These are phyloP conservation scores for Torulaspora franciscae DNA, from an alignment of 805 yeast species.

Conservation along the genomic window DNA sequence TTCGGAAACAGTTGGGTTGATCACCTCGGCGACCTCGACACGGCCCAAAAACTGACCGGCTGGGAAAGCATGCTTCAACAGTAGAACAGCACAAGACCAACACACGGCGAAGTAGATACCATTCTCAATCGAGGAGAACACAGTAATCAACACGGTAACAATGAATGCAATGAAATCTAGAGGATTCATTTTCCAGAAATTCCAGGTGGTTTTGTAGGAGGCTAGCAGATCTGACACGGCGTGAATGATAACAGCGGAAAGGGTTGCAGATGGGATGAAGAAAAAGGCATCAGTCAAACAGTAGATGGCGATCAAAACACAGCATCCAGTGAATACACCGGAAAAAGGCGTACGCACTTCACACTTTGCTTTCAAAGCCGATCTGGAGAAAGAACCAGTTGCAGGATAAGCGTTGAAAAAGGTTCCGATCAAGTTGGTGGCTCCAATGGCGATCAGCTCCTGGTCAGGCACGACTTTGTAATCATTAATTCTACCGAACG, in stretches of 20 bases:
- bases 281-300: slow-evolving; percentile 77
- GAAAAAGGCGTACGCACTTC: slow-evolving; percentile 93
- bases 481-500: slow-evolving; percentile 88
- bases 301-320: slow-evolving; percentile 82
- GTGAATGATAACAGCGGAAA: slow-evolving; percentile 85
- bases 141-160: slow-evolving; percentile 66
- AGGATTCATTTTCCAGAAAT: slow-evolving; percentile 69
- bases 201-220: slow-evolving; percentile 59
- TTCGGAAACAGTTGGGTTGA: slow-evolving; percentile 50
- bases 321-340: slow-evolving; percentile 83
- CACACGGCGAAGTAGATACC: slow-evolving; percentile 90
- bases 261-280: slow-evolving; percentile 85
- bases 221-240: slow-evolving; percentile 86
- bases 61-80: slow-evolving; percentile 75
- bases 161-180: slow-evolving; percentile 68
- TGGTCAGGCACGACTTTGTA: slow-evolving; percentile 90
- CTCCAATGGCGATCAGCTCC: slow-evolving; percentile 90
- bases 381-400: slow-evolving; percentile 92
- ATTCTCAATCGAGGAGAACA: slow-evolving; percentile 73
- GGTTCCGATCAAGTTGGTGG: slow-evolving; percentile 83
- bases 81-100: slow-evolving; percentile 69
- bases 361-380: slow-evolving; percentile 91
- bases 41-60: slow-evolving; percentile 78
- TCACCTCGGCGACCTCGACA: slow-evolving; percentile 64
- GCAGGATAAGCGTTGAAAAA: slow-evolving; percentile 93